Evolutionary conservation across 306 rosid species (phyloP).

Genomic region (Prunus mira): DNA sequence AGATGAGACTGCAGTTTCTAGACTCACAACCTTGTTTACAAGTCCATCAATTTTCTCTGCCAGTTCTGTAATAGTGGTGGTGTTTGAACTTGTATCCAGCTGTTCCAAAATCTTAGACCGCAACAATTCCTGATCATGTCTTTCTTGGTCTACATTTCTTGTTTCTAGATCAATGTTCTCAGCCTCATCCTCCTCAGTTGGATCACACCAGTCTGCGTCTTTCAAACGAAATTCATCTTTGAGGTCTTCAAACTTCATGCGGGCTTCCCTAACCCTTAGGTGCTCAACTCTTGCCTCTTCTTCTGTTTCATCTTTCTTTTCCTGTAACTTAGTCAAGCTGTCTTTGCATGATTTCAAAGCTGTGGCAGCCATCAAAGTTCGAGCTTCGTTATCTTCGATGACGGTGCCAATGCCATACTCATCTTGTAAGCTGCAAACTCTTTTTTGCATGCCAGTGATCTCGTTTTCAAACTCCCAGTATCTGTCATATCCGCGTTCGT

Average conservation of each 20-base stretch:
- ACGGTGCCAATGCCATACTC: slow-evolving; percentile 50
- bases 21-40: slow-evolving; percentile 55
- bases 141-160: slow-evolving; percentile 30
- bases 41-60: slow-evolving; percentile 80
- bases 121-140: slow-evolving; percentile 17
- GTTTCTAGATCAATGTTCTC: slow-evolving; percentile 21
- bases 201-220: slow-evolving; percentile 7
- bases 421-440: slow-evolving; percentile 60
- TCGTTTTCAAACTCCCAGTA: slow-evolving; percentile 71
- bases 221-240: slow-evolving; percentile 36
- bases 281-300: slow-evolving; percentile 57
- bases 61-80: slow-evolving; percentile 53
- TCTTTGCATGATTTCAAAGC: slow-evolving; percentile 78
- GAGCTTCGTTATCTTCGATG: slow-evolving; percentile 77
- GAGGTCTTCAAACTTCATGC: slow-evolving; percentile 42
- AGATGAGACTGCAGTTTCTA: slow-evolving; percentile 64
- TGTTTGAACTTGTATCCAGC: slow-evolving; percentile 38
- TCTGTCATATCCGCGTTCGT: slow-evolving; percentile 59
- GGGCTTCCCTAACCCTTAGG: slow-evolving; percentile 42
- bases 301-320: slow-evolving; percentile 42
- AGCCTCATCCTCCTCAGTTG: slow-evolving; percentile 7
- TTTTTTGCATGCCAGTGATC: slow-evolving; percentile 61
- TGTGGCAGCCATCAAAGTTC: slow-evolving; percentile 71
- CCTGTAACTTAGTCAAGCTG: slow-evolving; percentile 54
- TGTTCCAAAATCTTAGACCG: slow-evolving; percentile 35